phyloP scores from a whole-genome alignment of 345 rosid genomes.

The Salix dunnii region DNA sequence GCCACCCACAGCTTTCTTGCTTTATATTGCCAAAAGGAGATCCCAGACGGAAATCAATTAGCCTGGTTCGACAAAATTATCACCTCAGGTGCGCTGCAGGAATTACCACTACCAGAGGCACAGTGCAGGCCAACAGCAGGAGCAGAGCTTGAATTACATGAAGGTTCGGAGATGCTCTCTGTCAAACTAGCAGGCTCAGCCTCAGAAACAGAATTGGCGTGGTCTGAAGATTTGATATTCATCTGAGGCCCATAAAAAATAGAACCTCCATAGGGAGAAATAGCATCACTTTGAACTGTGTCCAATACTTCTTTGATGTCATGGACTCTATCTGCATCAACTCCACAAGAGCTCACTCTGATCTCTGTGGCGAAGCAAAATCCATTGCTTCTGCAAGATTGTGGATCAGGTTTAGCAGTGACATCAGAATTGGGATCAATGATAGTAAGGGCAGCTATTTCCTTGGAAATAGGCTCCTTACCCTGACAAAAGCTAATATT shows the following conservation, averaged over 20 bases:
- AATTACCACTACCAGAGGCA: conserved; percentile 25
- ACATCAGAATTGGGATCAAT: neutral
- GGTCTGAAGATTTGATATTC: conserved; percentile 3
- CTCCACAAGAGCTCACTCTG: neutral
- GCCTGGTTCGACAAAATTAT: conserved; percentile 28
- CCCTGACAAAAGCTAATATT: neutral
- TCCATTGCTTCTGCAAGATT: neutral
- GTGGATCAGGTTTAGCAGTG: neutral
- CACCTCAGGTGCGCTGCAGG: conserved; percentile 24
- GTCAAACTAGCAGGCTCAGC: neutral
- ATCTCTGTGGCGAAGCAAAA: neutral
- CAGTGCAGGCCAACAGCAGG: conserved; percentile 21
- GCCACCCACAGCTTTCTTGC: neutral
- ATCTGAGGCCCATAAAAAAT: neutral
- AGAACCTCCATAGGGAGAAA: conserved; percentile 7
- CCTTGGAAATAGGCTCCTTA: neutral
- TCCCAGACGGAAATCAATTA: conserved; percentile 12
- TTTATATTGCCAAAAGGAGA: neutral
- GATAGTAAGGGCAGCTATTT: neutral
- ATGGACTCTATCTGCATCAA: neutral
- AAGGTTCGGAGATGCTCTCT: conserved; percentile 13
- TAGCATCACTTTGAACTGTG: neutral
- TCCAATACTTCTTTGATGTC: neutral
- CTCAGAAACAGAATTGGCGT: conserved; percentile 5
- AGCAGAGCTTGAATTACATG: conserved; percentile 11